Percentiles rank a stretch among this genome's conserved stretches.
Conservation (phyloP, 495 filamentous ascomycete genomes). For the Cercophora samala region DNA sequence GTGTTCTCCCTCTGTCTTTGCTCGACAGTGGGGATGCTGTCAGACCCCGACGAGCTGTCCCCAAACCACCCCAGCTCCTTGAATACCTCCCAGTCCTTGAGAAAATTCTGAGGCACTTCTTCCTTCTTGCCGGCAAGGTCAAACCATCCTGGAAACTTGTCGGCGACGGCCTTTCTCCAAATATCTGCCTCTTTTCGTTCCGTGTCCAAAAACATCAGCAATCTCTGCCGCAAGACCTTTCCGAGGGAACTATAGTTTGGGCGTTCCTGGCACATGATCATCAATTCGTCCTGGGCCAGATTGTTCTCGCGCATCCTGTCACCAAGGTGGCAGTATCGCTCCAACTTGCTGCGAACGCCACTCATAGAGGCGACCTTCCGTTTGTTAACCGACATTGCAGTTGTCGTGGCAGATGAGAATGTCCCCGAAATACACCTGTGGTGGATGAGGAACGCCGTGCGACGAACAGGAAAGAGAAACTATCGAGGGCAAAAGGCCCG, state of each 20-base stretch:
- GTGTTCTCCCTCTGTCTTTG: neutral
- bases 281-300: neutral
- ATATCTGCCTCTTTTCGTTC: neutral
- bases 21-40: neutral
- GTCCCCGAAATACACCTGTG: neutral
- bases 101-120: neutral
- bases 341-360: neutral
- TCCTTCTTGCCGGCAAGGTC: neutral
- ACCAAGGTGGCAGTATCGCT: neutral
- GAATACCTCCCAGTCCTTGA: neutral
- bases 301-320: neutral
- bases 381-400: neutral
- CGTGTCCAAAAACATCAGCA: neutral
- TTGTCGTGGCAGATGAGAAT: neutral
- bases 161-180: neutral
- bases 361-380: neutral
- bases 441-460: neutral
- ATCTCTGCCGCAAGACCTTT: neutral
- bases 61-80: neutral
- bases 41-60: neutral
- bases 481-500: neutral
- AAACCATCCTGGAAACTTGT: neutral
- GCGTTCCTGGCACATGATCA: neutral
- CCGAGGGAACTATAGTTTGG: neutral
- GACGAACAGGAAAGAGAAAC: neutral